Evolutionary conservation across 108 stramenopile genomes (phyloP), one percentile per base, ranked within the genome.

Genomic region (Fragilariopsis cylindrus): DNA sequence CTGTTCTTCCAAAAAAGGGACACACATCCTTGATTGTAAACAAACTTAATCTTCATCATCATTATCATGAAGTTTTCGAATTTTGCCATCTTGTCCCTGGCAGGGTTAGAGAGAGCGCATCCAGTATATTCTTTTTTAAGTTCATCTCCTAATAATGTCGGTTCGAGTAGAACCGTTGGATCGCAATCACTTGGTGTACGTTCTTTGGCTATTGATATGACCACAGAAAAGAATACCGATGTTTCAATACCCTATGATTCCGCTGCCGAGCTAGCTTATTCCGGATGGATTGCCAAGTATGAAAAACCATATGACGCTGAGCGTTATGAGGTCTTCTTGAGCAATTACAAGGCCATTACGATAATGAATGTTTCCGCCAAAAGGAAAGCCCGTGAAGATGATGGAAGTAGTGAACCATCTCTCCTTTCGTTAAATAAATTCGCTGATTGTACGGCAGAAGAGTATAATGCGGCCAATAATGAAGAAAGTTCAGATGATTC

Each of bases 211-310:
- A 43, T 71, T 13, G 76, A 70, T 8, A 71, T 71, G 69, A 60
- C 70, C 44, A 50, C 76, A 5, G 74, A 82, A 60, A 48, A 42
- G 45, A 41, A 46, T n/a, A 45, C 75, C 15, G 93, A 94, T 75
- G 77, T 94, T 40, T 82, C 82, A 19, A 72, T 95, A 48, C 81
- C 76, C 13, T 95, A 92, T 81, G 94, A 95, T 74, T 84, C 91
- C 15, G 89, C 94, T 16, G 91, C 94, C 55, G 87, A 85, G 53
- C 83, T 92, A 40, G 94, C 94, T 18, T 96, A 93, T 81, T 77
- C 82, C 7, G 85, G 82, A 60, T 96, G 94, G 94, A 77, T 86
- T 65, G 53, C 66, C 46, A 77, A 85, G 54, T 92, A 75, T 69
- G 70, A 69, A 7, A 90, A 92, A 76, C 79, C 71, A 3, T 77